Conservation (phyloP, 176 grass and related monocot genomes). For the Avena sativa region DNA sequence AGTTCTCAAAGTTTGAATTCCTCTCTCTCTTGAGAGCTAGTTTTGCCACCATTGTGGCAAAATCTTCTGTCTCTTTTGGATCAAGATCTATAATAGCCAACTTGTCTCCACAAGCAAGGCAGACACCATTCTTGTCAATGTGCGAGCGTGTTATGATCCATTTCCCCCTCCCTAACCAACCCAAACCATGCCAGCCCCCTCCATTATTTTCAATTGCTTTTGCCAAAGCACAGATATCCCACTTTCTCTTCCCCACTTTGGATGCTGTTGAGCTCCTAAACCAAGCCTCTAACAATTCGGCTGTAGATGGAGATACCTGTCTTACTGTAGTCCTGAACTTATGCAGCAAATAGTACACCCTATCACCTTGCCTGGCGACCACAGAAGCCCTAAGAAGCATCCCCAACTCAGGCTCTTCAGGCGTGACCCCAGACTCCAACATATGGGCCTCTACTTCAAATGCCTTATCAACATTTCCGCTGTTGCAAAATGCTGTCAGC, state of each 20-base stretch:
- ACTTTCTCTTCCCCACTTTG: conserved; percentile 73
- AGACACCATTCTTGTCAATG: conserved; percentile 54
- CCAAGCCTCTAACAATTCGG: conserved; percentile 63
- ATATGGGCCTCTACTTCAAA: conserved; percentile 74
- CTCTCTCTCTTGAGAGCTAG: conserved; percentile 62
- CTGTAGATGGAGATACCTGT: conserved; percentile 54
- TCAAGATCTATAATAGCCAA: conserved; percentile 71
- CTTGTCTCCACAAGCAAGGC: conserved; percentile 68
- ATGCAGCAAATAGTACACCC: conserved; percentile 72
- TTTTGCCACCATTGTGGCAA: conserved; percentile 58
- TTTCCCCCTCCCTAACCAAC: conserved; percentile 74
- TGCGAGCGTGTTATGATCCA: conserved; percentile 48
- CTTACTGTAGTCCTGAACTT: conserved; percentile 73
- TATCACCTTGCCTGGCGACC: conserved; percentile 39
- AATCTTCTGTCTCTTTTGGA: conserved; percentile 65
- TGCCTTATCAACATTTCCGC: conserved; percentile 62
- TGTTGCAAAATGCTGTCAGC: conserved; percentile 61
- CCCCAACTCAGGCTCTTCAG: conserved; percentile 63
- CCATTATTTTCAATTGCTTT: conserved; percentile 66
- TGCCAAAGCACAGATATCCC: conserved; percentile 50
- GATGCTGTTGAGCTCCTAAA: conserved; percentile 66
- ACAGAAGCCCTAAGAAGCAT: conserved; percentile 65
- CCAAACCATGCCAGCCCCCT: conserved; percentile 75
- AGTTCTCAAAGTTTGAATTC: conserved; percentile 63
- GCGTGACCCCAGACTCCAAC: conserved; percentile 55